Evolutionary conservation across 768 basidiomycete genomes (phyloP).

Genomic region (Mycena rosella): DNA sequence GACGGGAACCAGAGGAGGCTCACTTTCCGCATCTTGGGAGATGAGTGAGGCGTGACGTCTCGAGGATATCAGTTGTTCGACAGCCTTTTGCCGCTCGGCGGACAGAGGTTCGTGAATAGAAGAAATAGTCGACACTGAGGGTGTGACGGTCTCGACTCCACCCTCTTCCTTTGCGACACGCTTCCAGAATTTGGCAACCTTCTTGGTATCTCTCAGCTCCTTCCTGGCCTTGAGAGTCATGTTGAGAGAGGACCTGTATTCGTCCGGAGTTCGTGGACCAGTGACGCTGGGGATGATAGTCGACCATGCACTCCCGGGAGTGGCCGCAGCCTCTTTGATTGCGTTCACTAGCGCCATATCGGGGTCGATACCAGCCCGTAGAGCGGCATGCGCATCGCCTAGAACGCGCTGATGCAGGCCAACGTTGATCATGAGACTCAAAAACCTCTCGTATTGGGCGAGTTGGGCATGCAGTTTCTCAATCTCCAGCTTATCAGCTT

Average conservation of each 20-base stretch:
- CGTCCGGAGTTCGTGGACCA: conserved; percentile 52
- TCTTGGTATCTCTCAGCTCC: conserved; percentile 58
- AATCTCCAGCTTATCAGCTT: conserved; percentile 35
- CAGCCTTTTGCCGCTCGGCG: conserved; percentile 53
- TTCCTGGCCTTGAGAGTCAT: conserved; percentile 58
- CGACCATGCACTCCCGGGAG: conserved; percentile 55
- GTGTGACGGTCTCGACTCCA: conserved; percentile 49
- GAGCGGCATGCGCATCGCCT: conserved; percentile 45
- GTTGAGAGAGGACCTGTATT: conserved; percentile 61
- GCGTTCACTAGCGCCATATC: conserved; percentile 60
- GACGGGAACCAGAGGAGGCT: background rate
- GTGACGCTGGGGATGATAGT: conserved; percentile 49
- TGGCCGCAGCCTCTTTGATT: conserved; percentile 57
- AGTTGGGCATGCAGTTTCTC: conserved; percentile 36
- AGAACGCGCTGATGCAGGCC: conserved; percentile 51
- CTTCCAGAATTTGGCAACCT: conserved; percentile 62
- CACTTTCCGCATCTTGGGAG: conserved; percentile 30
- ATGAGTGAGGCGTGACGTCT: conserved; percentile 39
- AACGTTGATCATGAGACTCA: conserved; percentile 51
- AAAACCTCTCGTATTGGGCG: conserved; percentile 35
- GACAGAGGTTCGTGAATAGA: conserved; percentile 50
- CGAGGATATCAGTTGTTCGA: conserved; percentile 52
- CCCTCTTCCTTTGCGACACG: conserved; percentile 51
- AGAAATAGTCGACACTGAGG: conserved; percentile 56
- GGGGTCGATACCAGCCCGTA: conserved; percentile 48